Evolutionary conservation across 2,329 filamentous ascomycete species (phyloP), one percentile per base, ranked within the genome.

Genomic region (Trichoderma sp.): DNA sequence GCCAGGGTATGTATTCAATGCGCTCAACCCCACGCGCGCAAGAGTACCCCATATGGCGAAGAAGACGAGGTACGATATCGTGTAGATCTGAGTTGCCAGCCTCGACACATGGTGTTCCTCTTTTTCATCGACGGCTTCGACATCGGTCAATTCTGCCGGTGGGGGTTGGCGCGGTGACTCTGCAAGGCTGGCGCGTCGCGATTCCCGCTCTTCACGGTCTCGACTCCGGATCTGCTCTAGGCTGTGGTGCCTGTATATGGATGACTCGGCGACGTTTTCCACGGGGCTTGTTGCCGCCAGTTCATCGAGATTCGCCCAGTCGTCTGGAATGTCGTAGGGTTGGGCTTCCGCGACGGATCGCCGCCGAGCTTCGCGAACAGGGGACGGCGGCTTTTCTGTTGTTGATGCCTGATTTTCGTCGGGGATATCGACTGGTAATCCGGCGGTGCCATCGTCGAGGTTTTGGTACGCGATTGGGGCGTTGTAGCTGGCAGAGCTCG

Each of bases 41-140:
- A 98, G 87, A 0, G 94, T 96, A 43, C 95, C 95, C 50, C 95
- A 82, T 20, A 98, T 87, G 20, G 95, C 90, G 81, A 97, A 98
- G 78, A 98, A 86, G 72, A 97, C 85, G 28, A 98, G 88, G 80
- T 97, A 93, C 0, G 93, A 94, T 73, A 94, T 79, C 2, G 91
- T 94, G 81, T 94, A 93, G 73, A 92, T 75, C 76, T 89, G 82
- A 1, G 88, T 91, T 9, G 84, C 84, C 32, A 84, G 77, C 71
- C 80, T 83, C 1, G 90, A 90, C 28, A 86, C 80, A 2, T 61
- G 70, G 4, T 65, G 53, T 12, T 66, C 61, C 6, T 72, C 28
- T 13, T 62, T 47, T 3, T 70, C 72, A 20, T 74, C 55, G 32
- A 71, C 70, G 8, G 12, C 28, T 39, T 59, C 32, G 62, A 47